Evolutionary conservation across 1,284 basidiomycete species (phyloP), one percentile per base, ranked within the genome.

Genomic region (Rhodotorula glutinis): DNA sequence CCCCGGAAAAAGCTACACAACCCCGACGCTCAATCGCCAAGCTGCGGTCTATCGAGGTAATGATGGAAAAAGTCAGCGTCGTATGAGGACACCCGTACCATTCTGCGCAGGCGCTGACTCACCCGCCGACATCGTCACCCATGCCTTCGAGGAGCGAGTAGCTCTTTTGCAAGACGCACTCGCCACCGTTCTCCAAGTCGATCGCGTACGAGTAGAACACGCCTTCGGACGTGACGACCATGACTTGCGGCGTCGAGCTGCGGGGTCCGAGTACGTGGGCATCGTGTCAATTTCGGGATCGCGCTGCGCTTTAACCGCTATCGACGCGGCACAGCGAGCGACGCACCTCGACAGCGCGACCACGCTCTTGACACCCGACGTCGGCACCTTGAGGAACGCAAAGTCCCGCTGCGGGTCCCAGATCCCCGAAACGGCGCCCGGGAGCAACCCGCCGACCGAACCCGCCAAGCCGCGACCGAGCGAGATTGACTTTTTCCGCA

Each of bases 401-500:
- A 98, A 98, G 78, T 97, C 95, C 7, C 96, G 83, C 57, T 89
- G 85, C 0, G 96, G 95, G 76, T 98, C 96, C 94, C 94, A 98
- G 82, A 98, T 88, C 78, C 97, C 94, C 16, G 93, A 91, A 46
- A 98, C 79, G 2, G 91, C 88, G 73, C 88, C 88, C 0, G 95
- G 96, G 11, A 98, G 83, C 77, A 96, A 96, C 0, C 90, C 89
- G 10, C 94, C 92, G 19, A 95, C 86, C 0, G 88, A 88, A 19
- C 88, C 84, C 0, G 91, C 89, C 44, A 94, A 79, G 64, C 84
- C 86, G 78, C 91, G 89, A 21, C 90, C 91, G 70, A 94, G 79
- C 66, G 89, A 86, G 73, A 91, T 77, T 2, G 90, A 92, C 65
- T 87, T 85, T 53, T 87, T 81, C 41, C 88, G 83, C n/a, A 91